Percentiles rank a stretch among this genome's conserved stretches.
phyloP scores from a whole-genome alignment of 768 basidiomycete genomes.

The Leucocoprinus sp. region DNA sequence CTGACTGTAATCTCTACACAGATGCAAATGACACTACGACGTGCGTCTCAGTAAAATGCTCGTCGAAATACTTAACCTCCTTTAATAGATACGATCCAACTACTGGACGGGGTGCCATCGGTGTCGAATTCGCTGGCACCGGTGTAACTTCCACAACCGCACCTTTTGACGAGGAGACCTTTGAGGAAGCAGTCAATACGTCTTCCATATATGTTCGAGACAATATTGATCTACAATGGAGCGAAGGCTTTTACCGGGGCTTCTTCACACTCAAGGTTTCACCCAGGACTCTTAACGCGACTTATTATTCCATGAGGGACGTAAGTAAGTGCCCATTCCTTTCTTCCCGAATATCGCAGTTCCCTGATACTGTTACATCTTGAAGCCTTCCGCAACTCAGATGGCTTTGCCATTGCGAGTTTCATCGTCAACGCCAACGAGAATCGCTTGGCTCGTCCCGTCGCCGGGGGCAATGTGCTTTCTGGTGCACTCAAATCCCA shows the following conservation, averaged over 20 bases:
- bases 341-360: neutral
- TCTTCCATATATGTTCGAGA: slow-evolving; percentile 28
- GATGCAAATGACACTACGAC: slow-evolving; percentile 42
- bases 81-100: slow-evolving; percentile 34
- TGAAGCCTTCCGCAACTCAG: slow-evolving; percentile 32
- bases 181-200: slow-evolving; percentile 29
- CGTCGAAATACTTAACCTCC: too few species aligned
- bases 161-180: slow-evolving; percentile 33
- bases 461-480: slow-evolving; percentile 36
- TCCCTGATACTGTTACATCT: neutral
- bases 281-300: slow-evolving; percentile 36
- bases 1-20: slow-evolving; percentile 12
- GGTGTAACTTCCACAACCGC: slow-evolving; percentile 43
- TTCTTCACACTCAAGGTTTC: slow-evolving; percentile 49
- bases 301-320: slow-evolving; percentile 47
- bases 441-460: slow-evolving; percentile 40
- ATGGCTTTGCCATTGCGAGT: slow-evolving; percentile 35
- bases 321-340: slow-evolving; percentile 26
- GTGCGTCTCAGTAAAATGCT: slow-evolving; percentile 26
- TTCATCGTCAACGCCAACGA: slow-evolving; percentile 35
- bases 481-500: slow-evolving; percentile 34
- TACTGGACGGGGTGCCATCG: slow-evolving; percentile 42
- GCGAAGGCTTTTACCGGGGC: slow-evolving; percentile 49
- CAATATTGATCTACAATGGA: slow-evolving; percentile 51
- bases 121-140: slow-evolving; percentile 56